phyloP scores from a whole-genome alignment of 2,329 filamentous ascomycete species.

The Blumeriella jaapii region DNA sequence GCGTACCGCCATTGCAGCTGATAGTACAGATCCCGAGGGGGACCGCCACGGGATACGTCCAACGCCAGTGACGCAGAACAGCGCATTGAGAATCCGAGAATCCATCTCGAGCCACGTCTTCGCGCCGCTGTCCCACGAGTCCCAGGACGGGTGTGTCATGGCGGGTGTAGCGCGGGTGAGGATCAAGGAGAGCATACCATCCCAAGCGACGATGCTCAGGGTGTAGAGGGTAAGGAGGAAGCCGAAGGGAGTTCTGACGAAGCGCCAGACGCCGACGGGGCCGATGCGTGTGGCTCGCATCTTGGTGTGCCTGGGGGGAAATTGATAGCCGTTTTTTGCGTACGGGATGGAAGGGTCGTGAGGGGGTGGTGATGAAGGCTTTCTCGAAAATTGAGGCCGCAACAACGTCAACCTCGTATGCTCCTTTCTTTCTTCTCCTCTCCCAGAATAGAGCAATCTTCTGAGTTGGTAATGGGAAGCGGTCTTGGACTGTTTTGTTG shows the following conservation, averaged over 20 bases:
- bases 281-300: conserved; percentile 45
- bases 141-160: conserved; percentile 45
- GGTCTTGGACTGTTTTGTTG: conserved; percentile 7
- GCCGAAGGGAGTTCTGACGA: conserved; percentile 60
- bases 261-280: conserved; percentile 52
- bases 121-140: conserved; percentile 55
- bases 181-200: conserved; percentile 77
- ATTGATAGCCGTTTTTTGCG: conserved; percentile 18
- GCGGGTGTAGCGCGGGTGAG: conserved; percentile 60
- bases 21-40: too few relatives aligned
- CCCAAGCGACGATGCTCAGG: conserved; percentile 75
- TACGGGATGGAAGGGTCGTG: conserved; percentile 15
- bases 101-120: conserved; percentile 74
- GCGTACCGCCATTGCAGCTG: conserved; percentile 37
- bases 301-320: conserved; percentile 37
- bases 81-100: conserved; percentile 66
- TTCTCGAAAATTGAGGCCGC: too few relatives aligned
- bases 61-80: conserved; percentile 79
- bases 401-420: too few relatives aligned
- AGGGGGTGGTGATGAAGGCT: conserved; percentile 6
- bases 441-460: too few relatives aligned
- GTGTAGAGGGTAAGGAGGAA: conserved; percentile 69
- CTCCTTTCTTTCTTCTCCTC: too few relatives aligned
- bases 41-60: too few relatives aligned
- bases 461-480: conserved; percentile 2